These are phyloP conservation scores for Boletellus sp. DNA, from an alignment of 768 basidiomycete genomes.

Conservation along the genomic window DNA sequence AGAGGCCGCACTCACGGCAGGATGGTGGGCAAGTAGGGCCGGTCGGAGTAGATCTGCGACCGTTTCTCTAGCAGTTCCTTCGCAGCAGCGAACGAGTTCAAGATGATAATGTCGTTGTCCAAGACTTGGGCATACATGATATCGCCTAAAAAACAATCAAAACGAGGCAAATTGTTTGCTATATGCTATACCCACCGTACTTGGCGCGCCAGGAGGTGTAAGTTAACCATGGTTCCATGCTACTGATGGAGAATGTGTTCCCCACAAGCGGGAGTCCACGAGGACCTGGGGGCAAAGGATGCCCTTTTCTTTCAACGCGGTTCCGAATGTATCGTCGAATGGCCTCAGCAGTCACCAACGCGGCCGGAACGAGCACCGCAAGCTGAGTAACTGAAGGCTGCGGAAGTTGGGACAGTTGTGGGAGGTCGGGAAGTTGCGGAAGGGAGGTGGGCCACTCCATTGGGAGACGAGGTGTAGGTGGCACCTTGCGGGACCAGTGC, in stretches of 20 bases:
- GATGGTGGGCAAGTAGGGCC: slow-evolving; percentile 5
- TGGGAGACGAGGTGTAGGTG: too few species aligned
- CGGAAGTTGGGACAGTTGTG: too few species aligned
- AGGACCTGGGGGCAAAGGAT: slow-evolving; percentile 8
- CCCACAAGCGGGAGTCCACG: slow-evolving; percentile 4
- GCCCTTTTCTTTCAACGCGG: background rate
- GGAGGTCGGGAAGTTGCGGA: too few species aligned
- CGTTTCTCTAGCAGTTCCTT: slow-evolving; percentile 11
- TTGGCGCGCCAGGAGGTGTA: slow-evolving; percentile 4
- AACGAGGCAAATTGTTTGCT: background rate
- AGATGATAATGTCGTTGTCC: slow-evolving; percentile 2
- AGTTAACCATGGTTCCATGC: slow-evolving; percentile 3
- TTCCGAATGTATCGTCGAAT: background rate
- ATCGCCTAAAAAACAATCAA: slow-evolving; percentile 2
- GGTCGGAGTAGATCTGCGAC: slow-evolving; percentile 15
- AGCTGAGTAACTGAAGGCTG: background rate
- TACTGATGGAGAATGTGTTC: background rate
- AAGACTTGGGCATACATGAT: slow-evolving; percentile 6
- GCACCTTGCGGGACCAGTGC: too few species aligned
- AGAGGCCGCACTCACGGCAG: slow-evolving; percentile 5
- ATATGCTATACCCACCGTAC: slow-evolving; percentile 1
- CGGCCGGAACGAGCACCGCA: background rate
- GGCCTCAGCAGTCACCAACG: background rate
- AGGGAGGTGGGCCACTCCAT: too few species aligned
- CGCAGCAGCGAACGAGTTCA: slow-evolving; percentile 4